phyloP scores from a whole-genome alignment of 2,329 filamentous ascomycete genomes.

The Phialophora expanda region DNA sequence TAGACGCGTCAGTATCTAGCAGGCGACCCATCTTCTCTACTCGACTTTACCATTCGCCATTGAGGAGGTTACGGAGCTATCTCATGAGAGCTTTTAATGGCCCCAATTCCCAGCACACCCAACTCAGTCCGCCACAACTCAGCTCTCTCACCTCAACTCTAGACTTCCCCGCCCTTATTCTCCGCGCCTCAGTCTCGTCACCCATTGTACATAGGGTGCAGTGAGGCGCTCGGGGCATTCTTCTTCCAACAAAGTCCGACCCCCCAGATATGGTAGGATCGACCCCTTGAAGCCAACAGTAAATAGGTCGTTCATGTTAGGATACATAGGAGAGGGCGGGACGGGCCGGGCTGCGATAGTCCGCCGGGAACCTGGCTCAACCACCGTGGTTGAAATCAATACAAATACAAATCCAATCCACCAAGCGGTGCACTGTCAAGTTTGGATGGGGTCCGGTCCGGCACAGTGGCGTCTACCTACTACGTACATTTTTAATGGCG shows the following conservation, averaged over 20 bases:
- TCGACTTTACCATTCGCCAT: not conserved
- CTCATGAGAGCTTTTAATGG: not conserved
- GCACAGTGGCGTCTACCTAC: too few species aligned
- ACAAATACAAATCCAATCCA: not conserved
- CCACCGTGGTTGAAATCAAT: not conserved
- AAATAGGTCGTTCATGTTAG: not conserved
- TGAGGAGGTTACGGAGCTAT: not conserved
- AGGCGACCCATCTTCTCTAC: not conserved
- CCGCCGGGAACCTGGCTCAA: not conserved
- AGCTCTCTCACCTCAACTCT: not conserved
- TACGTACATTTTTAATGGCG: too few species aligned
- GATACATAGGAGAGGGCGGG: not conserved
- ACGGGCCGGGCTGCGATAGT: not conserved
- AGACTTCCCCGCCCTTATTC: not conserved
- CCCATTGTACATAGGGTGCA: not conserved
- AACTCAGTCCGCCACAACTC: not conserved
- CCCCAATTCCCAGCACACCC: not conserved
- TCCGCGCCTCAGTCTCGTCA: too few species aligned
- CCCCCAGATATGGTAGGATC: not conserved
- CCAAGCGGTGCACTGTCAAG: too few species aligned
- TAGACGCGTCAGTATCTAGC: not conserved
- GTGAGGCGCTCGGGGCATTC: not conserved
- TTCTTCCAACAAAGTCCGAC: not conserved
- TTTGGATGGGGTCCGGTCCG: not conserved
- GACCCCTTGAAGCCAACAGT: not conserved